phyloP scores from a whole-genome alignment of 1,139 yeast genomes.

The Meyerozyma smithsonii region DNA sequence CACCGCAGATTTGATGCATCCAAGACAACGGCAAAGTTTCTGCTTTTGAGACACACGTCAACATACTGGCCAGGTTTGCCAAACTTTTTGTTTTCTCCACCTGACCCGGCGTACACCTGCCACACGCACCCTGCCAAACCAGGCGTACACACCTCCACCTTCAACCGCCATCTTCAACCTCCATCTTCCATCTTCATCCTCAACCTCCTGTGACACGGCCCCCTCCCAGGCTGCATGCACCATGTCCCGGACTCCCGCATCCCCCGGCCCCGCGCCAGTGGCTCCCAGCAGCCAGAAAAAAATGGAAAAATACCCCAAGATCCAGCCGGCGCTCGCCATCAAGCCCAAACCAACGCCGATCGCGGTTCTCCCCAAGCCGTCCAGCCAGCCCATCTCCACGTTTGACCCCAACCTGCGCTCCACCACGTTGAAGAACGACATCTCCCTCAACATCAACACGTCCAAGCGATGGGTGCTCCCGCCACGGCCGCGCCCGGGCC shows the following conservation, averaged over 20 bases:
- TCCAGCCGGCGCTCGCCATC: conserved; percentile 41
- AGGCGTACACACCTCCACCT: too few species aligned
- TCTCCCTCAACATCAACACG: conserved; percentile 37
- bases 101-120: too few species aligned
- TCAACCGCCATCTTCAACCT: background rate
- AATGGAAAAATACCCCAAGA: conserved; percentile 27
- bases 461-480: conserved; percentile 62
- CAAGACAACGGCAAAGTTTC: background rate
- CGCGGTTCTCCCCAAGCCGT: conserved; percentile 25
- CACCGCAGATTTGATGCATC: background rate
- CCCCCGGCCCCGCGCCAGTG: background rate
- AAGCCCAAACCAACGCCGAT: conserved; percentile 27
- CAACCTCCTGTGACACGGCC: background rate
- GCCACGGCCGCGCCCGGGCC: conserved; percentile 60
- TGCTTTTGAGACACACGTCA: too few species aligned
- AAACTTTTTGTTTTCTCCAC: too few species aligned
- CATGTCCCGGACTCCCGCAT: background rate
- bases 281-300: background rate
- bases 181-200: background rate
- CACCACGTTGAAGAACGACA: conserved; percentile 15
- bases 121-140: too few species aligned
- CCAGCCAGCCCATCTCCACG: conserved; percentile 11
- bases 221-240: background rate
- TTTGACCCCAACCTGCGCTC: conserved; percentile 16
- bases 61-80: too few species aligned